phyloP scores from a whole-genome alignment of 73 alveolate species.

The Tetrahymena malaccensis region DNA sequence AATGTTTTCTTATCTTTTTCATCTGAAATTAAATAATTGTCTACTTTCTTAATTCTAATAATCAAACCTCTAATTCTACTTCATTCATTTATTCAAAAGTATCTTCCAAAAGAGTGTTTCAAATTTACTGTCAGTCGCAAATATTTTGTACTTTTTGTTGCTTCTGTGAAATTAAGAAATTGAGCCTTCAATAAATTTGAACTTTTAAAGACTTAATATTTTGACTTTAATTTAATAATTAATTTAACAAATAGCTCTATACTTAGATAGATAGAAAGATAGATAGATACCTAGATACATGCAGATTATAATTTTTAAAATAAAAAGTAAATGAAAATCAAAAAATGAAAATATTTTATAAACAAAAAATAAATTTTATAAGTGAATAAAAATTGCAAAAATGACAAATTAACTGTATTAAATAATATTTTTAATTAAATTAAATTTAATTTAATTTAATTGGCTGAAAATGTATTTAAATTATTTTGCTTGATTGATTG shows the following conservation, averaged over 20 bases:
- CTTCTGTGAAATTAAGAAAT: not conserved
- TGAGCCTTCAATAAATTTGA: not conserved
- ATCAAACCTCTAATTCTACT: not conserved
- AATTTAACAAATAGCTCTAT: too few relatives aligned
- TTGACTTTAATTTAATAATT: too few relatives aligned
- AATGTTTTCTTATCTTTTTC: not conserved
- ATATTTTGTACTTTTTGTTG: not conserved
- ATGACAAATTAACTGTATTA: not conserved
- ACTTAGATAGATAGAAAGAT: too few relatives aligned
- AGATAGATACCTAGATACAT: too few relatives aligned
- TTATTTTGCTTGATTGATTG: not conserved
- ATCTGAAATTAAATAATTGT: not conserved
- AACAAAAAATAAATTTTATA: not conserved
- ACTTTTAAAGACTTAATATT: not conserved
- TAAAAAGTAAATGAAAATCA: too few relatives aligned
- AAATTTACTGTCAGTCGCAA: not conserved
- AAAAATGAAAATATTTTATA: too few relatives aligned
- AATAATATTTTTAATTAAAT: not conserved
- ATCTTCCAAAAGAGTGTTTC: not conserved
- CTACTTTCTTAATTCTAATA: not conserved
- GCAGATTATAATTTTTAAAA: too few relatives aligned
- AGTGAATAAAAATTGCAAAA: not conserved
- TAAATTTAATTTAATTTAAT: not conserved
- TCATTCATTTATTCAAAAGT: not conserved
- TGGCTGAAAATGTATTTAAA: not conserved